Base-by-base conservation (phyloP, 2,329 filamentous ascomycete species). In the Arthrobotrys iridis region DNA sequence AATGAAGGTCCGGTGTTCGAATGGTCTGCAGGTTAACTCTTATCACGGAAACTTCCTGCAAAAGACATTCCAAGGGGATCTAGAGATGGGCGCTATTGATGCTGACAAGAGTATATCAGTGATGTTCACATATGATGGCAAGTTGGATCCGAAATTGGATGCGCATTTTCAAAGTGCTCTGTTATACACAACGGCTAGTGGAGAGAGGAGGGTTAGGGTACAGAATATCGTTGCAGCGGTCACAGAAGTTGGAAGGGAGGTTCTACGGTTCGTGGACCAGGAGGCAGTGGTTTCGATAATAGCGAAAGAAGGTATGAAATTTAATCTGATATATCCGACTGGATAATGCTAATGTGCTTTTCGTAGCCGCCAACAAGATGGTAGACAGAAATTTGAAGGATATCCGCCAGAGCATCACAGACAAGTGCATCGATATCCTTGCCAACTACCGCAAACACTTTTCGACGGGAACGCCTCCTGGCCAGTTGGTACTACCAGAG, bases 1-100 rank as follows among this genome's bases (percentile, higher is more conserved):
- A 79, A 96, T 99, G 92, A 99, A 99, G 85, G 94, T 99, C 70
- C 91, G 95, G 77, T 99, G 95, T 84, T 97, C 93, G 15, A 99
- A 97, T 79, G 95, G 95, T 15, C 85, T 99, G 60, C 95, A 99
- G 81, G 91, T 99, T 13, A 89, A 92, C 13, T 88, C 89, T n/a
- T 99, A 99, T 81, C 93, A 97, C 80, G 95, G 95, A 78, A 97
- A 96, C 83, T 99, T 98, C 81, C 88, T 96, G 58, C 95, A 99
- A 81, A 93, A 97, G 83, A 95, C 92, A 0, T 93, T 93, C 8
- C 93, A 93, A 2, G 77, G 77, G 6, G 95, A 99, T 82, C 87
- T 99, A 46, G 93, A 99, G 81, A 92, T 99, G 79, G 95, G 95
- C 26, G 88, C 91, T 59, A 89, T 98, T 59, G 95, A 98, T 81